phyloP scores from a whole-genome alignment of 2,329 filamentous ascomycete genomes.

The Fusarium azukiicola region DNA sequence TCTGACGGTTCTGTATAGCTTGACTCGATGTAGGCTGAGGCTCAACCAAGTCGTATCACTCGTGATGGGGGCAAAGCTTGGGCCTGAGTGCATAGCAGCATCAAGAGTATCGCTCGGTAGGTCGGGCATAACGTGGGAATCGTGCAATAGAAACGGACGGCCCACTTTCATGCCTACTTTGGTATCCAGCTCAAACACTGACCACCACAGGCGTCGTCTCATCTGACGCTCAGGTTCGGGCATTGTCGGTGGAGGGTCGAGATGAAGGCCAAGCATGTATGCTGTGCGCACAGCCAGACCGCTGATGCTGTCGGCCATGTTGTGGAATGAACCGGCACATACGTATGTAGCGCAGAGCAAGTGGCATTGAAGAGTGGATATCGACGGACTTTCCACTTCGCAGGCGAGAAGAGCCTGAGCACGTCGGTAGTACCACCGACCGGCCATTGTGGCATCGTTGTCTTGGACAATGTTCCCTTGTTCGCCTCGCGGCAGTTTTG shows the following conservation, averaged over 20 bases:
- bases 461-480: slow-evolving; percentile 2
- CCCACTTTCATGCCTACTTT: slow-evolving; percentile 3
- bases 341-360: slow-evolving; percentile 10
- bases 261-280: slow-evolving; percentile 4
- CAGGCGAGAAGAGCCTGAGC: slow-evolving; percentile 4
- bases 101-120: slow-evolving; percentile 9
- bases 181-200: slow-evolving; percentile 8
- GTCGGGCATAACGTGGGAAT: slow-evolving; percentile 4
- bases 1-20: neutral
- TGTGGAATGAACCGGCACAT: slow-evolving; percentile 4
- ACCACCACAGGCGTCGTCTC: slow-evolving; percentile 8
- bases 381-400: neutral
- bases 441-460: slow-evolving; percentile 13
- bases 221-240: neutral
- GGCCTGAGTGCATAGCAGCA: neutral
- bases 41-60: slow-evolving; percentile 9
- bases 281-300: slow-evolving; percentile 3
- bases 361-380: slow-evolving; percentile 5
- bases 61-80: slow-evolving; percentile 4
- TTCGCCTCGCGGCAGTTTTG: neutral
- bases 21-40: neutral
- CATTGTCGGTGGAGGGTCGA: neutral
- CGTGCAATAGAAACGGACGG: neutral
- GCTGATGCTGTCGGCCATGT: slow-evolving; percentile 10
- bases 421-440: slow-evolving; percentile 15